Conservation (phyloP, 78 protist genomes). For the Dictyostelium capitatum region DNA sequence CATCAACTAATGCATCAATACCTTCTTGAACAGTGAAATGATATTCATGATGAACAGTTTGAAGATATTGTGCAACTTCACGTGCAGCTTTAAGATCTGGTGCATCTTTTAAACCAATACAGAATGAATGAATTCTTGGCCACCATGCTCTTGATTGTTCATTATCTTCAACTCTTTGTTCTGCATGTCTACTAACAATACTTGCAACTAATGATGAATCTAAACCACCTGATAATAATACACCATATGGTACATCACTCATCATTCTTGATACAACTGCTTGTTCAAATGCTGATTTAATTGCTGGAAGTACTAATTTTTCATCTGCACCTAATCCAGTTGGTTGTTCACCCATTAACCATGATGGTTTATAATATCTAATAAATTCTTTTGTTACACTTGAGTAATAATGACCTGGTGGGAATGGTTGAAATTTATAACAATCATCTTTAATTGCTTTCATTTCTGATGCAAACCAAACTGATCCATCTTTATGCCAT, state of each 20-base stretch:
- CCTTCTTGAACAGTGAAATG: conserved; percentile 91
- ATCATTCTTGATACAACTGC: conserved; percentile 89
- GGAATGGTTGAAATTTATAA: conserved; percentile 81
- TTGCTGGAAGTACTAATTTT: conserved; percentile 20
- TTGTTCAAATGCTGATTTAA: conserved; percentile 83
- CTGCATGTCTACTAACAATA: conserved; percentile 89
- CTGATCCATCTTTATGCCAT: conserved; percentile 84
- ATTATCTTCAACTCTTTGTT: conserved; percentile 58
- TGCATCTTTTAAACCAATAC: conserved; percentile 89
- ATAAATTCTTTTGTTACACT: conserved; percentile 69
- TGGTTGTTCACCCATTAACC: conserved; percentile 73
- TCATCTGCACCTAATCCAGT: conserved; percentile 2
- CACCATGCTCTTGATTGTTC: conserved; percentile 84
- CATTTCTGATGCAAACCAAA: conserved; percentile 91
- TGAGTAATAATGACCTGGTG: conserved; percentile 91
- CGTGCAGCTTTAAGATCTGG: conserved; percentile 93
- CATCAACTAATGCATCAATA: conserved; percentile 91
- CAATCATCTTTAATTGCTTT: conserved; percentile 92
- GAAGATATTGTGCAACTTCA: conserved; percentile 87
- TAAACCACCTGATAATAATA: conserved; percentile 94
- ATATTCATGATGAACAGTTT: conserved; percentile 90
- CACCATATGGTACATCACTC: conserved; percentile 95
- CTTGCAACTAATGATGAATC: conserved; percentile 93
- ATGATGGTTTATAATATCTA: conserved; percentile 83
- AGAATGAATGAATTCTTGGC: conserved; percentile 90